Evolutionary conservation across 768 basidiomycete species (phyloP).

Genomic region (Agrocybe chaxingu): DNA sequence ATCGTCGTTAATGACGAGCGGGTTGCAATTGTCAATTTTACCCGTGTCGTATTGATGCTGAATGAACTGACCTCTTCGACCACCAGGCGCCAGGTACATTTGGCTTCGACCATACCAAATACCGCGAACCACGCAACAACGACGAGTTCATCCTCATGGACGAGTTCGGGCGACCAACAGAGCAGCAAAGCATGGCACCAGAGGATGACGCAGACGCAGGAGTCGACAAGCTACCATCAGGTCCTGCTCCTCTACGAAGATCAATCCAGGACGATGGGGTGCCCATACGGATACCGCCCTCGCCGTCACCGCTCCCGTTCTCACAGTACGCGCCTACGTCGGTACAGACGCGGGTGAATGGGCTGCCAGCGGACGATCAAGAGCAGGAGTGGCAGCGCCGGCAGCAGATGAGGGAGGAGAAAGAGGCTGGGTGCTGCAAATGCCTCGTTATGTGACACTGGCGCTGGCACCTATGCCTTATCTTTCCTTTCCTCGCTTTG

Average conservation of each 20-base stretch:
- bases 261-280: too few relatives aligned
- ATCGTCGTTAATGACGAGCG: neutral
- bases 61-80: conserved; percentile 5
- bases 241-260: conserved; percentile 18
- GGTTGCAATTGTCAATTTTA: conserved; percentile 1
- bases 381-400: conserved; percentile 25
- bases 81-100: conserved; percentile 79
- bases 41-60: neutral
- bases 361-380: conserved; percentile 6
- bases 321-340: conserved; percentile 47
- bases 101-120: conserved; percentile 72
- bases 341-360: neutral
- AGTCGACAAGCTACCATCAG: conserved; percentile 14
- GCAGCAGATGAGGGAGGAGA: conserved; percentile 38
- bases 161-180: conserved; percentile 56
- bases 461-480: neutral
- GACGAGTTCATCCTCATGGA: conserved; percentile 55
- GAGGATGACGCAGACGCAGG: conserved; percentile 18
- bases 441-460: conserved; percentile 76
- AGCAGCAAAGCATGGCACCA: conserved; percentile 14
- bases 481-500: neutral
- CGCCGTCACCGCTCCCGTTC: conserved; percentile 44
- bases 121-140: conserved; percentile 44
- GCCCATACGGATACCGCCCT: conserved; percentile 22
- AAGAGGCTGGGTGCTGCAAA: conserved; percentile 73